A percentile compares a stretch with the other conserved stretches of the same genome.
Conservation (phyloP, 768 basidiomycete species). For the Pisolithus marmoratus region DNA sequence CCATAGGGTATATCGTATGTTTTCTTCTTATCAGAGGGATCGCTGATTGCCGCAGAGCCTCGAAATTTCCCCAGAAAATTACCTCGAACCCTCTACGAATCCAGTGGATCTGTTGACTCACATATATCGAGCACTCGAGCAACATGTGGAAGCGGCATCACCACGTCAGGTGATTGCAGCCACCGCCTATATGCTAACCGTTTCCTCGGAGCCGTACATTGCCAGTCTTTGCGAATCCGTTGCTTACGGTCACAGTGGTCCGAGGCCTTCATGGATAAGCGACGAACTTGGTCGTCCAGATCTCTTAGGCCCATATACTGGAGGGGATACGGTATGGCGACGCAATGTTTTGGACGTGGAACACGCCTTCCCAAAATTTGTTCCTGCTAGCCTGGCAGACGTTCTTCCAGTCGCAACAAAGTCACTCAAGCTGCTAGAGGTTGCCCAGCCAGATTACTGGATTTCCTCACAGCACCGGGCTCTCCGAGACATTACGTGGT, state of each 20-base stretch:
- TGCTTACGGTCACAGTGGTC: conserved; percentile 37
- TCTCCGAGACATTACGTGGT: conserved; percentile 40
- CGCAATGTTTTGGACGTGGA: conserved; percentile 35
- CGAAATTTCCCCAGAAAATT: conserved; percentile 30
- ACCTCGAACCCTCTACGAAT: conserved; percentile 37
- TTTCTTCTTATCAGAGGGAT: background rate
- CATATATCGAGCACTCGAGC: conserved; percentile 52
- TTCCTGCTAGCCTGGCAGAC: conserved; percentile 44
- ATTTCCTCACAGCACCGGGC: conserved; percentile 37
- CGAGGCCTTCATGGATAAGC: conserved; percentile 19
- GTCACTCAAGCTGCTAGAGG: conserved; percentile 59
- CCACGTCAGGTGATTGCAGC: conserved; percentile 42
- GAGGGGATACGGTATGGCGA: conserved; percentile 32
- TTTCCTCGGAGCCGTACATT: conserved; percentile 59
- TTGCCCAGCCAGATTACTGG: conserved; percentile 60
- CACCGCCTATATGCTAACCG: conserved; percentile 64
- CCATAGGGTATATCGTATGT: conserved; percentile 42
- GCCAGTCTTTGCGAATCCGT: conserved; percentile 52
- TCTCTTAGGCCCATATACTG: conserved; percentile 15
- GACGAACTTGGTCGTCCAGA: conserved; percentile 13
- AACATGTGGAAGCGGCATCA: conserved; percentile 51
- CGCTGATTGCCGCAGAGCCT: conserved; percentile 17
- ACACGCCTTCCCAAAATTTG: conserved; percentile 57
- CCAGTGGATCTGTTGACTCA: conserved; percentile 51
- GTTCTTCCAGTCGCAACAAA: conserved; percentile 60